phyloP scores from a whole-genome alignment of 2,329 filamentous ascomycete genomes.

The Plectosphaerella cucumerina region DNA sequence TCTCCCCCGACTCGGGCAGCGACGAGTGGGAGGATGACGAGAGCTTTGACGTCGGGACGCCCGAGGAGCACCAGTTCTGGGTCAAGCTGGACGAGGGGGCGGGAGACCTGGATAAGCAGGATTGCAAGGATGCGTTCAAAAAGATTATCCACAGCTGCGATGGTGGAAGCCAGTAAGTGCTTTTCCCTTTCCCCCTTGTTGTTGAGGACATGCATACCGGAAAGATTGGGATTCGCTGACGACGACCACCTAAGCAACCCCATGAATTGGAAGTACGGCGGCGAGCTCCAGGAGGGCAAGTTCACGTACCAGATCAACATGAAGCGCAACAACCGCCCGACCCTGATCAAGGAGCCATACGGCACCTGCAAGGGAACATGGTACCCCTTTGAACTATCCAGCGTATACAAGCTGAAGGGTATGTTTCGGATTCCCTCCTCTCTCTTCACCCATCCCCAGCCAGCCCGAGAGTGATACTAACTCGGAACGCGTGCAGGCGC shows the following conservation, averaged over 20 bases:
- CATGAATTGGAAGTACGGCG: constrained; percentile 25
- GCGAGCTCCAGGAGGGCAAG: constrained; percentile 13
- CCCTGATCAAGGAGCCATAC: constrained; percentile 17
- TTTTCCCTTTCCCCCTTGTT: neutral
- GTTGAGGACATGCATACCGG: neutral
- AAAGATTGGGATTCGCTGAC: neutral
- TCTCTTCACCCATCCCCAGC: neutral
- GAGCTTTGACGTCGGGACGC: constrained; percentile 20
- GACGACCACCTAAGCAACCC: constrained; percentile 18
- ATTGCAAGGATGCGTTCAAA: constrained; percentile 14
- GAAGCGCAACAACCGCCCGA: constrained; percentile 10
- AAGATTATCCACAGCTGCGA: constrained; percentile 24
- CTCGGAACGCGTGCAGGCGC: constrained; percentile 9
- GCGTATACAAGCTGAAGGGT: neutral
- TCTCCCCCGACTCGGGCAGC: constrained; percentile 10
- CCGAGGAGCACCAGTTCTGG: constrained; percentile 18
- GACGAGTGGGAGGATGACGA: constrained; percentile 15
- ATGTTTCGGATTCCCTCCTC: neutral
- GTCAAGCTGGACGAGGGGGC: constrained; percentile 10
- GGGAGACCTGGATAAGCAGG: constrained; percentile 9
- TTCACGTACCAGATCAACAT: constrained; percentile 19
- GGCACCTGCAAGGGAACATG: constrained; percentile 17
- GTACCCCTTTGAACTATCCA: constrained; percentile 7
- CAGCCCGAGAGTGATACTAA: neutral
- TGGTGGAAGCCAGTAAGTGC: neutral